Conservation (phyloP, 768 basidiomycete species). For the Hemileccinum rubropunctum region DNA sequence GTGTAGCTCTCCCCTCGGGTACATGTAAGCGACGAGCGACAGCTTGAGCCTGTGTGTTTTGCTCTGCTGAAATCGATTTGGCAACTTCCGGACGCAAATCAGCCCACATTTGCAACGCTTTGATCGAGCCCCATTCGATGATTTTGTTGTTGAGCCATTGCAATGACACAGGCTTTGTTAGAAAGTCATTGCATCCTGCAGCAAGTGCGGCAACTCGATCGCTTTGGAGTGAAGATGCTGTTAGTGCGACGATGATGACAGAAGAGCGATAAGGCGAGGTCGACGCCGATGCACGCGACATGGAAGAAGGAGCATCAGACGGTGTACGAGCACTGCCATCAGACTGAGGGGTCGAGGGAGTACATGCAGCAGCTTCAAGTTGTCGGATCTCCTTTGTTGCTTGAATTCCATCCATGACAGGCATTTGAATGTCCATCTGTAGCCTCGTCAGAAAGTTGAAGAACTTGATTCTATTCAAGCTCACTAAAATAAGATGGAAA, state of each 20-base stretch:
- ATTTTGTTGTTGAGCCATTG: constrained; percentile 98
- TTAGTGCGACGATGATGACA: constrained; percentile 99
- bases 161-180: constrained; percentile 95
- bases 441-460: constrained; percentile 12
- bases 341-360: constrained; percentile 63
- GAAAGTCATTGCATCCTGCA: constrained; percentile 97
- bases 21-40: constrained; percentile 49
- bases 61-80: constrained; percentile 44
- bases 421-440: constrained; percentile 99
- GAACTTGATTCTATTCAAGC: constrained; percentile 27
- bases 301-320: constrained; percentile 49
- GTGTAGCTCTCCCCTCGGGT: constrained; percentile 44
- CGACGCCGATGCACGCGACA: constrained; percentile 38
- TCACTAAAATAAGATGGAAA: constrained; percentile 93
- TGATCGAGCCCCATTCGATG: constrained; percentile 99
- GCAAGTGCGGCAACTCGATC: constrained; percentile 97
- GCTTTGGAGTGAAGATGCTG: constrained; percentile 90
- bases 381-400: constrained; percentile 95
- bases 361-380: constrained; percentile 72
- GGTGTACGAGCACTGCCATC: constrained; percentile 49
- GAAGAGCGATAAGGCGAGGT: constrained; percentile 81
- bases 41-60: constrained; percentile 45
- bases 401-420: constrained; percentile 96
- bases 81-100: constrained; percentile 66
- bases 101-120: constrained; percentile 90